These are phyloP conservation scores for Microdochium trichocladiopsis DNA, from an alignment of 2,329 filamentous ascomycete species.

Conservation along the genomic window DNA sequence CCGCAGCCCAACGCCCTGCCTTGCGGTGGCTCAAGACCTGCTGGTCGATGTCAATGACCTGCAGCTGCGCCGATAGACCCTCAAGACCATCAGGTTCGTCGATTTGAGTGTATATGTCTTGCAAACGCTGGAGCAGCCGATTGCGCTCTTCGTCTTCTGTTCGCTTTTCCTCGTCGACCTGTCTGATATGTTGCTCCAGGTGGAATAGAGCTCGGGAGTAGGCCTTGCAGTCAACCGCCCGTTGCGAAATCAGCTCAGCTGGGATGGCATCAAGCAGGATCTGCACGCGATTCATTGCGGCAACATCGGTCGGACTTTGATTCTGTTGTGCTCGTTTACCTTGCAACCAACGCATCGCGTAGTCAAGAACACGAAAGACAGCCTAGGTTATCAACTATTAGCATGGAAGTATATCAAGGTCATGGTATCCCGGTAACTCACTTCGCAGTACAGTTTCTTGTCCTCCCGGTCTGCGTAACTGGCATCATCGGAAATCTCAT, in stretches of 20 bases:
- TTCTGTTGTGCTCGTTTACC: slow-evolving; percentile 48
- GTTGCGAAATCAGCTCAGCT: slow-evolving; percentile 64
- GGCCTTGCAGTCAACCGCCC: slow-evolving; percentile 89
- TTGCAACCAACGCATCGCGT: slow-evolving; percentile 84
- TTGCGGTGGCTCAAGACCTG: slow-evolving; percentile 91
- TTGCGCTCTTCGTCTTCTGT: slow-evolving; percentile 45
- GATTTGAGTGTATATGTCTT: slow-evolving; percentile 94
- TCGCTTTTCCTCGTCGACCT: slow-evolving; percentile 35
- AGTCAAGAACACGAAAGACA: slow-evolving; percentile 86
- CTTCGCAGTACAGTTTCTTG: slow-evolving; percentile 81
- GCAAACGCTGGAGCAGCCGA: slow-evolving; percentile 67
- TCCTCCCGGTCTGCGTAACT: slow-evolving; percentile 62
- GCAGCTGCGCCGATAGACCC: slow-evolving; percentile 82
- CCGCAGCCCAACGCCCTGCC: slow-evolving; percentile 86
- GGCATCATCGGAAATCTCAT: slow-evolving; percentile 42
- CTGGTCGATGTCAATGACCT: slow-evolving; percentile 84
- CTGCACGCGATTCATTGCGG: slow-evolving; percentile 41
- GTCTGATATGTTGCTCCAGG: slow-evolving; percentile 79
- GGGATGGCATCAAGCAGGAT: slow-evolving; percentile 58
- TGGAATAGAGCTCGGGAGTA: slow-evolving; percentile 90
- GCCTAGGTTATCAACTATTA: slow-evolving; percentile 45
- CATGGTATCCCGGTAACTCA: slow-evolving; percentile 30
- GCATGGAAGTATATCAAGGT: too few species aligned
- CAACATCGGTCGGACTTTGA: slow-evolving; percentile 33
- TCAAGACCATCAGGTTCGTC: slow-evolving; percentile 96